Base-by-base conservation (phyloP, 441 rosid genomes). In the Erodium texanum region DNA sequence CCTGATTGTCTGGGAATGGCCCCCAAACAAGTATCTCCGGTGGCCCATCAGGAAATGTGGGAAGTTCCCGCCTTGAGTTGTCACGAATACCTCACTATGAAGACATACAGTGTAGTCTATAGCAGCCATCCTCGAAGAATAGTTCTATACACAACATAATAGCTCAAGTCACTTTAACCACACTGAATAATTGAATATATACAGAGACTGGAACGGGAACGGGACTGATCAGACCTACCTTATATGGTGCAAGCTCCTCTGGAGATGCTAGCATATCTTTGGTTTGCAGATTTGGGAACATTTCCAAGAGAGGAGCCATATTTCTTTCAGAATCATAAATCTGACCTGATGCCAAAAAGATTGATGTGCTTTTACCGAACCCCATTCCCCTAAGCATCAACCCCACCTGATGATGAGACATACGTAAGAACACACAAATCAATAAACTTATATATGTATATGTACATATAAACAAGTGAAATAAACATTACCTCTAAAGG, bases 361-460 rank as follows among this genome's bases (percentile, higher is more conserved):
- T 89, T 65, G 77, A 84, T 4, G 99, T 95, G 81, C 85, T 84
- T 75, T 84, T 90, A 80, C 85, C 90, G 72, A 95, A 95, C 43
- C 99, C 99, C 98, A 95, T 95, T 76, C 99, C 99, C 79, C 99
- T 86, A 65, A 95, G 96, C 98, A 95, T 95, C 84, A 95, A 75
- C 27, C 99, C 98, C 38, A 95, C 99, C 99, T 95, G 78, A 68
- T 36, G 65, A n/a, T n/a, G n/a, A n/a, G n/a, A n/a, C n/a, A 81
- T 29, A 74, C 43, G 11, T 11, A 72, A 64, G 24, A 59, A 74
- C 67, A 68, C 66, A 67, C 14, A 38, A 38, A 38, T 12, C 64
- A 71, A 69, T 59, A 61, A 73, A 63, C 24, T 14, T 67, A 58
- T 23, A 2, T 64, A 65, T 3, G 3, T 12, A 43, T 43, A 12